Evolutionary conservation across 2,329 filamentous ascomycete species (phyloP).

Genomic region (Colletotrichum filicis): DNA sequence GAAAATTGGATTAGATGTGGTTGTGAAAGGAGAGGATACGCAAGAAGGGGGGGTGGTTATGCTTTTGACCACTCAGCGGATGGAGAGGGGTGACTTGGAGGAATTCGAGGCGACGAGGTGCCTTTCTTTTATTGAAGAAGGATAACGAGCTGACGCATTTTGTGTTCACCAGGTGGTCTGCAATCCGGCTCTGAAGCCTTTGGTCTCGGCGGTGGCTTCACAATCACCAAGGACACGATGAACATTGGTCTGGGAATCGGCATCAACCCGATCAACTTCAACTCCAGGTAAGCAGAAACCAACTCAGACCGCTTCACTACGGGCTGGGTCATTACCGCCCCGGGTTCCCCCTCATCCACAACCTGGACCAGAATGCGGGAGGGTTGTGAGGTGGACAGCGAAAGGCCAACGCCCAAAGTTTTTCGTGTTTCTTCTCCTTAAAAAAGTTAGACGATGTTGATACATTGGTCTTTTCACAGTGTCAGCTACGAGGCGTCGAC

Average conservation of each 20-base stretch:
- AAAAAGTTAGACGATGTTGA: not conserved
- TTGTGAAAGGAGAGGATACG: not conserved
- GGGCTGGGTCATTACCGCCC: not conserved
- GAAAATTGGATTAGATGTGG: not conserved
- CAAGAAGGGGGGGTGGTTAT: too few species aligned
- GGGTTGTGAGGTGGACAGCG: not conserved
- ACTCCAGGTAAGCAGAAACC: conserved; percentile 11
- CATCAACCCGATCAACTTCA: conserved; percentile 16
- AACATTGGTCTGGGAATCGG: conserved; percentile 25
- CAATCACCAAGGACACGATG: conserved; percentile 29
- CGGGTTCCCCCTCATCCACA: not conserved
- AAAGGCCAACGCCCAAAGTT: not conserved
- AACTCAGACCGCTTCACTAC: not conserved
- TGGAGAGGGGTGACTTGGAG: not conserved
- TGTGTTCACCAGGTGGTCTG: not conserved
- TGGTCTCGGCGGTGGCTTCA: conserved; percentile 30
- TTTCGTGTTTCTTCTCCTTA: too few species aligned
- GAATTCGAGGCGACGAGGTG: not conserved
- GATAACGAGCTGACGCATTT: not conserved
- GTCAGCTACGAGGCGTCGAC: conserved; percentile 25
- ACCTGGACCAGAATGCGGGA: not conserved
- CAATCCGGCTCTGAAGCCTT: conserved; percentile 30
- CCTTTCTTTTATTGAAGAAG: not conserved
- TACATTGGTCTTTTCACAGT: not conserved
- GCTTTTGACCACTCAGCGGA: not conserved